Evolutionary conservation across 202 grass and related monocot genomes (phyloP).

Genomic region (Hordeum pubiflorum): DNA sequence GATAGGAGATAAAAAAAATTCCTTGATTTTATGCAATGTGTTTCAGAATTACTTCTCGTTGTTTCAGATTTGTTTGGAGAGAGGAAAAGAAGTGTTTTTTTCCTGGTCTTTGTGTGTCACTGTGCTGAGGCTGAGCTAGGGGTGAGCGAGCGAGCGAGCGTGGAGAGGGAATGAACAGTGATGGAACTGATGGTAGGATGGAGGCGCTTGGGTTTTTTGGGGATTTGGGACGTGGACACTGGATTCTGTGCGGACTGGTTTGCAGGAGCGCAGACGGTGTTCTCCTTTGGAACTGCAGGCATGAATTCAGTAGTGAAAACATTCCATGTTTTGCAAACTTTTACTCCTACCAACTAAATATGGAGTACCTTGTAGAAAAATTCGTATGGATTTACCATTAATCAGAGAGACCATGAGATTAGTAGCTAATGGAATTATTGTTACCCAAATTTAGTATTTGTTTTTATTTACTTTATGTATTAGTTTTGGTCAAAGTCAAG

Average conservation of each 20-base stretch:
- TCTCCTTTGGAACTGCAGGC: not conserved
- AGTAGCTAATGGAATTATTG: too few relatives aligned
- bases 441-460: too few relatives aligned
- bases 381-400: too few relatives aligned
- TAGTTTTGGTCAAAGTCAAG: too few relatives aligned
- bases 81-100: not conserved
- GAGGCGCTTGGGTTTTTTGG: not conserved
- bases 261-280: not conserved
- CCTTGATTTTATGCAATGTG: not conserved
- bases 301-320: too few relatives aligned
- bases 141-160: not conserved
- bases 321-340: too few relatives aligned
- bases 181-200: constrained; percentile 9
- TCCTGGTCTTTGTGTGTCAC: not conserved
- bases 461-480: too few relatives aligned
- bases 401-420: too few relatives aligned
- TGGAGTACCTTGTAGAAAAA: too few relatives aligned
- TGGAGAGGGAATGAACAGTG: constrained; percentile 14
- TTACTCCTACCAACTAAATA: too few relatives aligned
- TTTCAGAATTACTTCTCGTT: not conserved
- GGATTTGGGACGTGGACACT: not conserved
- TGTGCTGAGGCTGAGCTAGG: not conserved
- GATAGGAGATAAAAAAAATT: not conserved
- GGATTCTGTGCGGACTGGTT: constrained; percentile 19
- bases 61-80: not conserved